Evolutionary conservation across 371 early-diverging fungal species (phyloP).

Genomic region (Cladochytrium tenue): DNA sequence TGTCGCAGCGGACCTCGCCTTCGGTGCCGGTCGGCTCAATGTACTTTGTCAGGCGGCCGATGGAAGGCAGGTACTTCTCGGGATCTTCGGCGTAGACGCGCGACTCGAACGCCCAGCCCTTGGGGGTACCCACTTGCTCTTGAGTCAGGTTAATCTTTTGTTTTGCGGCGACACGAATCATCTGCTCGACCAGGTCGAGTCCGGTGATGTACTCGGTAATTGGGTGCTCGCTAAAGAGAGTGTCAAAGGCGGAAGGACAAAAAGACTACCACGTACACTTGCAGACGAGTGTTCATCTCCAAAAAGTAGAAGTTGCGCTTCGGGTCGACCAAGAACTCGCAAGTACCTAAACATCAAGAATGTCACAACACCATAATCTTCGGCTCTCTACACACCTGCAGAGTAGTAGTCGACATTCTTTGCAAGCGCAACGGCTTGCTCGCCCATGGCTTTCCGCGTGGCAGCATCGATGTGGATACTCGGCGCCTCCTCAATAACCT

Average conservation of each 20-base stretch:
- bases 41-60: slow-evolving; percentile 82
- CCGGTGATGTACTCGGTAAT: slow-evolving; percentile 92
- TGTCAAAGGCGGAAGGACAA: background rate
- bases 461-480: slow-evolving; percentile 81
- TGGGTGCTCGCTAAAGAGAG: slow-evolving; percentile 78
- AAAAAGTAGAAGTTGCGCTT: slow-evolving; percentile 93
- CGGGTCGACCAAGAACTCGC: slow-evolving; percentile 95
- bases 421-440: slow-evolving; percentile 90
- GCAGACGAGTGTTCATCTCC: slow-evolving; percentile 97
- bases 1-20: slow-evolving; percentile 80
- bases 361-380: too few species aligned
- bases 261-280: slow-evolving; percentile 65
- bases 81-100: slow-evolving; percentile 98
- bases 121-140: slow-evolving; percentile 56
- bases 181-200: slow-evolving; percentile 90
- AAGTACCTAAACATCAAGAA: slow-evolving; percentile 87
- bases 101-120: slow-evolving; percentile 95
- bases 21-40: slow-evolving; percentile 57
- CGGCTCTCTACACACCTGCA: too few species aligned
- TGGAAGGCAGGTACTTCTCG: slow-evolving; percentile 84
- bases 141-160: slow-evolving; percentile 73
- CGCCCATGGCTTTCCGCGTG: slow-evolving; percentile 87
- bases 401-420: slow-evolving; percentile 92
- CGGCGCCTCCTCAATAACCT: slow-evolving; percentile 75
- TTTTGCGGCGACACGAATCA: slow-evolving; percentile 80